These are phyloP conservation scores for Moniliophthora roreri DNA, from an alignment of 1,284 basidiomycete genomes.

Conservation along the genomic window DNA sequence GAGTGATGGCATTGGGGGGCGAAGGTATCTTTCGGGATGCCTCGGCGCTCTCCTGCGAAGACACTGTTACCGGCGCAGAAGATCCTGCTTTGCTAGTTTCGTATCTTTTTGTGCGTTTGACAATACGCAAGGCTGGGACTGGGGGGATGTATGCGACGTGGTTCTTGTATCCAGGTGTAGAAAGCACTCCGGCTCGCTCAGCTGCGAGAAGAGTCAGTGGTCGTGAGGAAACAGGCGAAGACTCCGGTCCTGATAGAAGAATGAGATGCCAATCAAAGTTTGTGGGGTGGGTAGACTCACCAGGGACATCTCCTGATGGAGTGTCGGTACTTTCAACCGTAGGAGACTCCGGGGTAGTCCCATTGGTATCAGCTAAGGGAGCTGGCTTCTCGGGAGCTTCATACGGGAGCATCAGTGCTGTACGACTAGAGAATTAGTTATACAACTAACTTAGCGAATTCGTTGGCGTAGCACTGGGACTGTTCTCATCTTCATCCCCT, in stretches of 20 bases:
- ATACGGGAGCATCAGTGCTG: no score
- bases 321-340: neutral
- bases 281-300: no score
- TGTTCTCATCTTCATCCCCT: slow-evolving; percentile 1
- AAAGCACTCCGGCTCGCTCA: neutral
- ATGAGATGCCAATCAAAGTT: neutral
- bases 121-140: slow-evolving; percentile 45
- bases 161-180: slow-evolving; percentile 1
- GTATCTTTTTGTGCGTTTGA: slow-evolving; percentile 37
- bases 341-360: neutral
- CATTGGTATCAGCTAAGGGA: neutral
- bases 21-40: neutral
- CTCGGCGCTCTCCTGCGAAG: neutral
- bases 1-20: neutral
- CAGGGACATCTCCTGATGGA: neutral
- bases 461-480: slow-evolving; percentile 2
- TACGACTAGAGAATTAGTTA: no score
- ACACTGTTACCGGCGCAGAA: neutral
- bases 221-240: neutral
- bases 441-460: slow-evolving; percentile 7
- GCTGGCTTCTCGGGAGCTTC: neutral
- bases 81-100: neutral
- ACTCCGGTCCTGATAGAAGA: no score
- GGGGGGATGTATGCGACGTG: slow-evolving; percentile 11
- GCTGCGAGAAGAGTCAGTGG: neutral